Base-by-base conservation (phyloP, 495 filamentous ascomycete species). In the Penicillium canescens region DNA sequence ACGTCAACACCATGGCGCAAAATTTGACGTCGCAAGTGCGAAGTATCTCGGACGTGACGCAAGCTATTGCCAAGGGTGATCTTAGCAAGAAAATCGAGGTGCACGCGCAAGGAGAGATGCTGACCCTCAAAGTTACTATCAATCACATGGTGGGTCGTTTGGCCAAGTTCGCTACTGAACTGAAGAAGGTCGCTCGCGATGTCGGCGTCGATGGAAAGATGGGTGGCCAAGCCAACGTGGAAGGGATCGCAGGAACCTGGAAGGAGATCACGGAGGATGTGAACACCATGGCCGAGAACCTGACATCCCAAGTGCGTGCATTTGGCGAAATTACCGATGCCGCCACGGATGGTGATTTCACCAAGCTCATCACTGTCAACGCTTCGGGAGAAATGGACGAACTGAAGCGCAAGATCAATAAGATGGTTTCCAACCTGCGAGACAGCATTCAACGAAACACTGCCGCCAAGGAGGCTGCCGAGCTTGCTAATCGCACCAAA, bases 301-400 rank as follows among this genome's bases (percentile, higher is more conserved):
- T 98, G 62, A 99, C 94, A 10, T 94, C 94, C 2, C 94, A 99
- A 80, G 95, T 99, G 52, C 86, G 94, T 58, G 94, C 94, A 20
- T 99, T 98, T 65, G 93, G 91, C 50, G 95, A 97, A 61, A 98
- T 99, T 53, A 97, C 94, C 16, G 95, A 96, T 72, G 91, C 93
- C 10, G 94, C 94, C 33, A 96, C 91, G 40, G 92, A 96, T 60
- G 94, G 94, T 50, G 91, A 99, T 72, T 98, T 99, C 71, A 93
- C 91, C 26, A 92, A 96, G 62, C 82, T 95, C 39, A 95, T 99
- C 60, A 96, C 92, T n/a, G 93, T 99, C 41, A 93, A 96, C 67
- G 95, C 94, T 21, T 96, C 93, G 5, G 94, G 94, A 53, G 94
- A 99, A 71, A 98, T 99, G 94, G 95, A 97, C 74, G 93, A 97